phyloP scores from a whole-genome alignment of 805 yeast genomes.

The Scheffersomyces coipomensis region DNA sequence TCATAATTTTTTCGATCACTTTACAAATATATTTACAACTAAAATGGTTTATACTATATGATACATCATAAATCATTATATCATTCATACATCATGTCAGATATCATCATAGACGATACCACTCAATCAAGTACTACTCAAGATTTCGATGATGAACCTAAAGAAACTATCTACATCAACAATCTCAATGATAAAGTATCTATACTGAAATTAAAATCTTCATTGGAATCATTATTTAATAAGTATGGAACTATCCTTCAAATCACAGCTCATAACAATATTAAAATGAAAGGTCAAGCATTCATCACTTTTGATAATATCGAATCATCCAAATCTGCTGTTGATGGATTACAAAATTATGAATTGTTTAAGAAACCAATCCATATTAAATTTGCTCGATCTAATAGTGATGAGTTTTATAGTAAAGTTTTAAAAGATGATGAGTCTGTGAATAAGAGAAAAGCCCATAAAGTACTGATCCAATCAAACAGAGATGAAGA shows the following conservation, averaged over 20 bases:
- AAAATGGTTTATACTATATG: no score
- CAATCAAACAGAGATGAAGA: slow-evolving; percentile 14
- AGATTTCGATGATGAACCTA: slow-evolving; percentile 3
- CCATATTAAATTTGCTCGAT: slow-evolving; percentile 41
- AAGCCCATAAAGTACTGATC: slow-evolving; percentile 17
- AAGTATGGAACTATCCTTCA: slow-evolving; percentile 48
- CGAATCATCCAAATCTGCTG: slow-evolving; percentile 45
- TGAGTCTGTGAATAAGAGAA: slow-evolving; percentile 12
- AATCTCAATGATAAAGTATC: slow-evolving; percentile 72
- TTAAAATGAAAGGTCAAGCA: slow-evolving; percentile 81
- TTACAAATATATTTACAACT: no score
- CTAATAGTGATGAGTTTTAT: slow-evolving; percentile 41
- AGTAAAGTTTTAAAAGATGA: slow-evolving; percentile 13
- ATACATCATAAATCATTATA: no score
- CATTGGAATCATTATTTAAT: slow-evolving; percentile 41
- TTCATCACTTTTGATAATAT: slow-evolving; percentile 56
- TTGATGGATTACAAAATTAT: slow-evolving; percentile 38
- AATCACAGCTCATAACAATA: slow-evolving; percentile 56
- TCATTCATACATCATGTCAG: no score
- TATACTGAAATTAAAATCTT: slow-evolving; percentile 44
- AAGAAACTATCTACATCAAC: slow-evolving; percentile 56
- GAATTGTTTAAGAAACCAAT: slow-evolving; percentile 49
- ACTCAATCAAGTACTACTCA: no score
- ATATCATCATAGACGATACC: no score
- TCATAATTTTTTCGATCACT: no score